These are phyloP conservation scores for Cryptococcus sp. DNA, from an alignment of 1,284 basidiomycete species.

Conservation along the genomic window DNA sequence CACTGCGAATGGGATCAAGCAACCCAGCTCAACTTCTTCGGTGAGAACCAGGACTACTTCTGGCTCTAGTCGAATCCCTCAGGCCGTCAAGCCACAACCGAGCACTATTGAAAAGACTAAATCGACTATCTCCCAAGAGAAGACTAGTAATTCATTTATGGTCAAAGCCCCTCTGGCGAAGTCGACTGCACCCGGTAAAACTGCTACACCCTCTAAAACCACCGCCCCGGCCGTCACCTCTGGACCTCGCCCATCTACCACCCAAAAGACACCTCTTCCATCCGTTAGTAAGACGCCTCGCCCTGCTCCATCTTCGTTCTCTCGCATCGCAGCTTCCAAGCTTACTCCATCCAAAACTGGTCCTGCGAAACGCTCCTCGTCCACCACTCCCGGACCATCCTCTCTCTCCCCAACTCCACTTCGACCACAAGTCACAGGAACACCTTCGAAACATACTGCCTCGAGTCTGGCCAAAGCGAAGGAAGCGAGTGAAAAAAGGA, in stretches of 20 bases:
- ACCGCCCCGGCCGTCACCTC: background rate
- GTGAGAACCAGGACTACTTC: background rate
- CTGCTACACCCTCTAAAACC: background rate
- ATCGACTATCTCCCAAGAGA: no score
- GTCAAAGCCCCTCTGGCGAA: no score
- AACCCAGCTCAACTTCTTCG: no score
- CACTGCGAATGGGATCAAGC: background rate
- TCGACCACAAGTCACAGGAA: conserved; percentile 30
- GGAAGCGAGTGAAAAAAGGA: background rate
- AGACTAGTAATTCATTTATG: no score
- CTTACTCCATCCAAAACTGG: conserved; percentile 21
- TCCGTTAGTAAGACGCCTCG: background rate
- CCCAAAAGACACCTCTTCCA: background rate
- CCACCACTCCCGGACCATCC: conserved; percentile 1
- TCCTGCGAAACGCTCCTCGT: conserved; percentile 1
- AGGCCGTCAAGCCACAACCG: background rate
- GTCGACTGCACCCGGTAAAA: no score
- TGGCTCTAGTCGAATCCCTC: conserved; percentile 3
- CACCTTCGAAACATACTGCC: conserved; percentile 32
- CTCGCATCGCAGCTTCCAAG: conserved; percentile 7
- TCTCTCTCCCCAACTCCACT: conserved; percentile 16
- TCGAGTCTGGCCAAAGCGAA: conserved; percentile 18
- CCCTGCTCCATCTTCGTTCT: background rate
- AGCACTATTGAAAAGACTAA: no score
- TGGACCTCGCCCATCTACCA: background rate